Evolutionary conservation across 768 basidiomycete species (phyloP).

Genomic region (Xerocomus brunneocitrinus): DNA sequence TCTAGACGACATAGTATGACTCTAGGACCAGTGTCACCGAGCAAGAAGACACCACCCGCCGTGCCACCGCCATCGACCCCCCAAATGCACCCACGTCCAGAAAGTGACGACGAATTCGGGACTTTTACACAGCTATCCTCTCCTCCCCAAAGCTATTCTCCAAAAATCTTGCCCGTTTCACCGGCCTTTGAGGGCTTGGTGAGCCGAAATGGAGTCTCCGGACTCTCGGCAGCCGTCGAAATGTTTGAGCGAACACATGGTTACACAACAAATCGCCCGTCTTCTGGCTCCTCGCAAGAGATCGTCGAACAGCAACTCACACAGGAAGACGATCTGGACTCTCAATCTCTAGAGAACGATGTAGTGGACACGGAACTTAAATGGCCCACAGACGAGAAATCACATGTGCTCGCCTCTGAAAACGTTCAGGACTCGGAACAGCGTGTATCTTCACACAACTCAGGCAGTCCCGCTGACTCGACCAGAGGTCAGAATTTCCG

Average conservation of each 20-base stretch:
- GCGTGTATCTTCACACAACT: background rate
- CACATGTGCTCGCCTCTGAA: background rate
- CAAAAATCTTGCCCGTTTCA: slow-evolving; percentile 12
- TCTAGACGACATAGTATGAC: slow-evolving; percentile 1
- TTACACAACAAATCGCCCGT: slow-evolving; percentile 6
- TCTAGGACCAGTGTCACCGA: slow-evolving; percentile 5
- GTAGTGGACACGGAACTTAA: slow-evolving; percentile 18
- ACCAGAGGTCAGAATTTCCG: slow-evolving; percentile 14
- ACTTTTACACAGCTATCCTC: slow-evolving; percentile 23
- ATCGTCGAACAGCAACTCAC: slow-evolving; percentile 49
- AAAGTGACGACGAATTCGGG: slow-evolving; percentile 6
- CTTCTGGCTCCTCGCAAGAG: slow-evolving; percentile 36
- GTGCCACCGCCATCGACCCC: background rate
- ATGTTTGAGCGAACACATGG: slow-evolving; percentile 15
- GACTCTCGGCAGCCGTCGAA: slow-evolving; percentile 16
- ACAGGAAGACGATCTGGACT: slow-evolving; percentile 29
- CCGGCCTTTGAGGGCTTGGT: slow-evolving; percentile 20
- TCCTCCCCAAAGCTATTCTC: slow-evolving; percentile 11
- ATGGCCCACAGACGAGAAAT: slow-evolving; percentile 27
- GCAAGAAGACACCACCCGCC: slow-evolving; percentile 1
- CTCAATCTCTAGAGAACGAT: slow-evolving; percentile 8
- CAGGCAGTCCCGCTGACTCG: slow-evolving; percentile 1
- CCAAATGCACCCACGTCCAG: background rate
- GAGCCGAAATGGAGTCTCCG: slow-evolving; percentile 2
- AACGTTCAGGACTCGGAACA: background rate